Evolutionary conservation across 1,284 basidiomycete genomes (phyloP).

Genomic region (Psilocybe mexicana): DNA sequence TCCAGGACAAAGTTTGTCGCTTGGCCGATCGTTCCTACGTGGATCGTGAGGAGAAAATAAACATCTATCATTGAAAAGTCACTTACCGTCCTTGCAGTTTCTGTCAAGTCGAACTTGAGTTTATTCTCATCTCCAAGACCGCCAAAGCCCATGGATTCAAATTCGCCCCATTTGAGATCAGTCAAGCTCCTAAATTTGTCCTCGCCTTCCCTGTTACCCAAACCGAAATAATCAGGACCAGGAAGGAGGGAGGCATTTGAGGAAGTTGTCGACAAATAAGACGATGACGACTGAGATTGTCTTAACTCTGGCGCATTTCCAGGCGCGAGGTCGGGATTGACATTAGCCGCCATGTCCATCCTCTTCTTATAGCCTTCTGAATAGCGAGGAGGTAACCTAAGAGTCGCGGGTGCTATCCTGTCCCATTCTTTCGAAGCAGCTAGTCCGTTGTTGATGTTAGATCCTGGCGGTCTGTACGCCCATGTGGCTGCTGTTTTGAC

Average conservation of each 20-base stretch:
- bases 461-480: constrained; percentile 45
- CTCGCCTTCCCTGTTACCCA: constrained; percentile 42
- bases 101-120: constrained; percentile 84
- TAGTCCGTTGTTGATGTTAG: constrained; percentile 40
- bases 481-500: constrained; percentile 73
- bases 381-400: constrained; percentile 59
- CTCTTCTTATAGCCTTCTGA: constrained; percentile 72
- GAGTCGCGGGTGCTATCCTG: constrained; percentile 59
- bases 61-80: constrained; percentile 29
- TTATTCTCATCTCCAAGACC: constrained; percentile 59
- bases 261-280: constrained; percentile 28
- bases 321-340: constrained; percentile 52
- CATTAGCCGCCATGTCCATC: constrained; percentile 60
- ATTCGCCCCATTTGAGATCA: constrained; percentile 87
- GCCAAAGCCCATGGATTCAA: constrained; percentile 80
- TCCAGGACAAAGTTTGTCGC: constrained; percentile 82
- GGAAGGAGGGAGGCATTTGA: constrained; percentile 19
- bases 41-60: not conserved
- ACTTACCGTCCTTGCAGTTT: constrained; percentile 73
- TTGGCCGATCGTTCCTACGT: constrained; percentile 66
- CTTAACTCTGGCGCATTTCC: constrained; percentile 23
- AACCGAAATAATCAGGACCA: constrained; percentile 31
- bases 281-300: constrained; percentile 27
- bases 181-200: constrained; percentile 79
- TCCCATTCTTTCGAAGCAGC: constrained; percentile 71